Percentiles rank a stretch among this genome's conserved stretches.
These are phyloP conservation scores for Vitis rotundifolia DNA, from an alignment of 164 flowering plant genomes.

Conservation along the genomic window DNA sequence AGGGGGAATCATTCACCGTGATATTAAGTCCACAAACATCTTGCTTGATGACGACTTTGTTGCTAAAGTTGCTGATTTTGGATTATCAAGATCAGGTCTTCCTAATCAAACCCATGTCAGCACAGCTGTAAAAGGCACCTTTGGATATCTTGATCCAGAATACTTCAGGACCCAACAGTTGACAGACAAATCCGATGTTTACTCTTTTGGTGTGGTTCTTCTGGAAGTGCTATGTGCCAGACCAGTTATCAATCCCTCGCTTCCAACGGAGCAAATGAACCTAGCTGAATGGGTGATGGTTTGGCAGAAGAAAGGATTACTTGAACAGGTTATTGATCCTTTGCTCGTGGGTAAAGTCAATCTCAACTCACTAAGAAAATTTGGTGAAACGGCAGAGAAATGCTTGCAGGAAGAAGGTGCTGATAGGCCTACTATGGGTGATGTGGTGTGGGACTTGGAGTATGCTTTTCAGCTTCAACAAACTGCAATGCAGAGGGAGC, in stretches of 20 bases:
- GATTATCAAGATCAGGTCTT: constrained; percentile 22
- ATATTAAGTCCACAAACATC: constrained; percentile 30
- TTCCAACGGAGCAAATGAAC: constrained; percentile 18
- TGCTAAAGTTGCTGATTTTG: constrained; percentile 33
- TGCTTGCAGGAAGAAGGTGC: constrained; percentile 19
- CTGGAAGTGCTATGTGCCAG: constrained; percentile 32
- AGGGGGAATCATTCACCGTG: constrained; percentile 24
- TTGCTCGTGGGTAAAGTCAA: constrained; percentile 9
- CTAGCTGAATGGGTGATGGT: constrained; percentile 27
- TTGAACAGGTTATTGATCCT: constrained; percentile 24
- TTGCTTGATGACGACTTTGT: constrained; percentile 17
- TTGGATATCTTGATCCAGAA: constrained; percentile 32
- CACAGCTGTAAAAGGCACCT: constrained; percentile 22
- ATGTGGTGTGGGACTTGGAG: constrained; percentile 29
- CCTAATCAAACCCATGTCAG: constrained; percentile 9
- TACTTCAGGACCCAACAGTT: constrained; percentile 15
- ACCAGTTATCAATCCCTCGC: constrained; percentile 7
- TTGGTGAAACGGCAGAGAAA: constrained; percentile 16
- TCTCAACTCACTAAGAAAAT: constrained; percentile 18
- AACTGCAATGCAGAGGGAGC: constrained; percentile 6
- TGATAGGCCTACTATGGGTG: constrained; percentile 26
- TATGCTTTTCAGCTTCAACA: constrained; percentile 19
- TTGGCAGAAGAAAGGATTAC: constrained; percentile 16
- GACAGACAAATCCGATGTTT: constrained; percentile 28
- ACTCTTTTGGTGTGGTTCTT: constrained; percentile 33